Percentiles rank a stretch among this genome's conserved stretches.
Conservation (phyloP, 2,329 filamentous ascomycete species). For the Talaromyces sp. region DNA sequence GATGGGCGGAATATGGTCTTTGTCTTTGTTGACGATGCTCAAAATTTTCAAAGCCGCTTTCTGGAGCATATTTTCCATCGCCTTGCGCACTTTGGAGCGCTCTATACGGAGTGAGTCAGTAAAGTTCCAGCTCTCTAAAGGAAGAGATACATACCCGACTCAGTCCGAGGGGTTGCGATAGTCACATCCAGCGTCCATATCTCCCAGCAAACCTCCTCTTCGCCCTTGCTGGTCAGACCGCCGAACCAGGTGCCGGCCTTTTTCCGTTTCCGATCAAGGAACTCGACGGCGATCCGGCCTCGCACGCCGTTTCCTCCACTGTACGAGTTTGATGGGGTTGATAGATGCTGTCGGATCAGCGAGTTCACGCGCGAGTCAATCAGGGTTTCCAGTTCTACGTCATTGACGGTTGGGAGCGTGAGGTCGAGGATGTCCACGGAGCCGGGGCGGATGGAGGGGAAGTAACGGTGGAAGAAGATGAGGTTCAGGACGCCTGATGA, state of each 20-base stretch:
- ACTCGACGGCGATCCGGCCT: constrained; percentile 79
- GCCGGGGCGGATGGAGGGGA: constrained; percentile 75
- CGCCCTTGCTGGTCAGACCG: constrained; percentile 53
- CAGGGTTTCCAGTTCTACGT: constrained; percentile 85
- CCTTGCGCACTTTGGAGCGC: constrained; percentile 77
- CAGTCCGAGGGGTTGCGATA: constrained; percentile 82
- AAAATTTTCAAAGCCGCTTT: constrained; percentile 88
- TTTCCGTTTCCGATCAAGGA: constrained; percentile 85
- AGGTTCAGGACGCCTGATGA: constrained; percentile 78
- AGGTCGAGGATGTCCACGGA: constrained; percentile 88
- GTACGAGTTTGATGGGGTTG: constrained; percentile 51
- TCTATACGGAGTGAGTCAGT: constrained; percentile 47
- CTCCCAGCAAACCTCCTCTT: constrained; percentile 97
- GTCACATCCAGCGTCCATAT: constrained; percentile 91
- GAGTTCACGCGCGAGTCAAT: constrained; percentile 82
- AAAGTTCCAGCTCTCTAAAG: neutral
- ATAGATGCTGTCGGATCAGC: constrained; percentile 70
- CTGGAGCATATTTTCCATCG: constrained; percentile 85
- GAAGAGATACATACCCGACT: constrained; percentile 61
- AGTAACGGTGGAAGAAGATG: constrained; percentile 98
- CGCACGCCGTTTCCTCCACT: constrained; percentile 55
- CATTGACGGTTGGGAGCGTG: constrained; percentile 81
- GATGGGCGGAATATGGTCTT: constrained; percentile 95
- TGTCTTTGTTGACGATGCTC: constrained; percentile 78
- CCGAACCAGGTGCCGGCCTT: constrained; percentile 69